Base-by-base conservation (phyloP, 1,284 basidiomycete genomes). In the Amylostereum chailletii region DNA sequence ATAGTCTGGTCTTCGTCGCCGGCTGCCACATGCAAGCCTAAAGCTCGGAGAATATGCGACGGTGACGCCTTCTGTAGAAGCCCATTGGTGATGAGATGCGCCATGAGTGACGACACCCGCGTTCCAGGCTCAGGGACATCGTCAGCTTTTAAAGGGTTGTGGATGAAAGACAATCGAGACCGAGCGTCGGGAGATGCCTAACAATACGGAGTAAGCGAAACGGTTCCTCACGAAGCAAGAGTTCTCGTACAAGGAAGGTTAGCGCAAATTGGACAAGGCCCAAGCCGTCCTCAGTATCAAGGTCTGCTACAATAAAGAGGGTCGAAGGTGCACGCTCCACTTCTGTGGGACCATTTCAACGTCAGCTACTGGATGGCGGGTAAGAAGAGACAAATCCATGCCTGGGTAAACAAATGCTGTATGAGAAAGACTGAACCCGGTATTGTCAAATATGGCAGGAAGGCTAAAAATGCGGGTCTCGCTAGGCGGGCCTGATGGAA, bases 301-400 rank as follows among this genome's bases (percentile, higher is more conserved):
- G 70, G 63, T 97, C 89, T 1, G 84, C 88, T 3, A 96, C 68
- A 33, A 96, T 67, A 63, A 83, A 86, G 8, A 84, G 67, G 3
- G 83, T 80, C 40, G 79, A 51, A 0, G 69, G 67, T 9, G 73
- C 56, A n/a, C 60, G 52, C 10, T 70, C 67, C 1, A 64, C 59
- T 36, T 69, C 72, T 44, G 64, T 71, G 66, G 38, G 7, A 9
- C 8, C 9, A 34, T 27, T 19, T 10, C 30, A 34, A 34, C 34
- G 7, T 47, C 36, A 37, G 33, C 31, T 41, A 44, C 5, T 9
- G 10, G 19, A 9, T 34, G 19, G 11, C 9, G 6, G 26, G 19
- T 19, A 19, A 34, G 42, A 30, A 19, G 38, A 29, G 52, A 40
- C 19, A 45, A 33, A 41, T 0, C 60, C 74, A 53, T 56, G 84